Conservation (phyloP, 805 yeast genomes). For the Pichia pseudocactophila region DNA sequence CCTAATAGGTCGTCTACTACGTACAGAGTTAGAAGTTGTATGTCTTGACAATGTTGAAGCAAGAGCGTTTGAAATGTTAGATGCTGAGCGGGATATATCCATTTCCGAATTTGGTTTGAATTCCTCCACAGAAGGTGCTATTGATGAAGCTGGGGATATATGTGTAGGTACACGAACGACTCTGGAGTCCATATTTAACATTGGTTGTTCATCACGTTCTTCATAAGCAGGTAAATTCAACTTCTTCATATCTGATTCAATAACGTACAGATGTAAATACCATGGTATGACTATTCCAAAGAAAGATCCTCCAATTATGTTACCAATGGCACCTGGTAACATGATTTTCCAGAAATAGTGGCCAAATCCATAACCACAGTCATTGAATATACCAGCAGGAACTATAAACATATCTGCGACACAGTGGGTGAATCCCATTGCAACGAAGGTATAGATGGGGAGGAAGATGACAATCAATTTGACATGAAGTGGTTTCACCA, state of each 20-base stretch:
- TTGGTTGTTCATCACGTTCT: constrained; percentile 74
- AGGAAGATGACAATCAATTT: constrained; percentile 52
- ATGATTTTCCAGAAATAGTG: constrained; percentile 63
- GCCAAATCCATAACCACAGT: constrained; percentile 56
- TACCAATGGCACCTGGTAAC: constrained; percentile 66
- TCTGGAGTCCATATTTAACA: constrained; percentile 66
- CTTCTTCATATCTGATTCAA: constrained; percentile 57
- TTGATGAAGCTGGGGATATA: neutral
- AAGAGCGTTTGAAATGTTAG: neutral
- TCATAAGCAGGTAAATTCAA: constrained; percentile 62
- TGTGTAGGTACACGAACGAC: constrained; percentile 41
- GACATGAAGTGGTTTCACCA: constrained; percentile 76
- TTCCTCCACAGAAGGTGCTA: constrained; percentile 8
- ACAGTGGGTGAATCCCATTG: constrained; percentile 69
- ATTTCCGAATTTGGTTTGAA: constrained; percentile 14
- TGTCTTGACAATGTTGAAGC: constrained; percentile 1
- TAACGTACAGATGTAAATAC: constrained; percentile 63
- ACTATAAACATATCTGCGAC: constrained; percentile 76
- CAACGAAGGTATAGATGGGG: constrained; percentile 72
- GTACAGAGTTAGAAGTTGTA: constrained; percentile 1
- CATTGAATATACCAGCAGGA: constrained; percentile 59
- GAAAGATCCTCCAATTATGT: constrained; percentile 66
- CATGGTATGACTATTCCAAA: constrained; percentile 61
- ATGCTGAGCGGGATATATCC: constrained; percentile 5
- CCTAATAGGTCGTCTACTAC: constrained; percentile 19